A percentile compares a stretch with the other conserved stretches of the same genome.
phyloP scores from a whole-genome alignment of 139 green algal species.

The Pycnococcus provasolii region DNA sequence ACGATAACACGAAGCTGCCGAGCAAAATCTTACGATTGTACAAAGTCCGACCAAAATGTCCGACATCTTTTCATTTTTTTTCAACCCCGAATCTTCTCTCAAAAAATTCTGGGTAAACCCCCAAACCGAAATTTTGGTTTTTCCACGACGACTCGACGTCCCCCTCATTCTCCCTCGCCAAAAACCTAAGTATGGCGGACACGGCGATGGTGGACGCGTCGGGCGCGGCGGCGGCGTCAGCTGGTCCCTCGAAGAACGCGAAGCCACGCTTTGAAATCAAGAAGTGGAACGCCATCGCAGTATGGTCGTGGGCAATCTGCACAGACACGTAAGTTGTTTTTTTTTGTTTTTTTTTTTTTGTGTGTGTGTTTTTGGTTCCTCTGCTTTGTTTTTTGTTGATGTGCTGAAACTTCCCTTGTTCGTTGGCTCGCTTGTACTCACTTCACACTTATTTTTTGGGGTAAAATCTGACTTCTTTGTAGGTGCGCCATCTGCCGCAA shows the following conservation, averaged over 20 bases:
- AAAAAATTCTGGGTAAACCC: too few relatives aligned
- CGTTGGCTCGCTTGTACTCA: not conserved
- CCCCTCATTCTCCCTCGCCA: not conserved
- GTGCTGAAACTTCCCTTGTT: not conserved
- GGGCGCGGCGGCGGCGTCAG: not conserved
- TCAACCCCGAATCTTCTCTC: not conserved
- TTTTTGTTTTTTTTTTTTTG: not conserved
- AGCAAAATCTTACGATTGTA: too few relatives aligned
- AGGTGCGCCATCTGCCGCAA: constrained; percentile 74
- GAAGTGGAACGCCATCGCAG: constrained; percentile 88
- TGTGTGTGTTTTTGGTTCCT: not conserved
- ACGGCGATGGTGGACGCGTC: not conserved
- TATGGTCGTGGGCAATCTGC: constrained; percentile 95
- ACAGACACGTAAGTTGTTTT: constrained; percentile 72
- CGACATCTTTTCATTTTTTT: not conserved
- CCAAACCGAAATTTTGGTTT: too few relatives aligned
- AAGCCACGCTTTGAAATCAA: constrained; percentile 35
- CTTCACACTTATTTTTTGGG: not conserved
- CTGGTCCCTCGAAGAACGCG: not conserved
- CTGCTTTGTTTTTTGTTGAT: not conserved
- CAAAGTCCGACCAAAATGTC: not conserved
- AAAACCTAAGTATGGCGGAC: not conserved
- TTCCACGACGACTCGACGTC: too few relatives aligned
- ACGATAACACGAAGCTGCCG: too few relatives aligned
- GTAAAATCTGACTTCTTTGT: too few relatives aligned